phyloP scores from a whole-genome alignment of 352 stramenopile species.

The Pythium rishiriense region DNA sequence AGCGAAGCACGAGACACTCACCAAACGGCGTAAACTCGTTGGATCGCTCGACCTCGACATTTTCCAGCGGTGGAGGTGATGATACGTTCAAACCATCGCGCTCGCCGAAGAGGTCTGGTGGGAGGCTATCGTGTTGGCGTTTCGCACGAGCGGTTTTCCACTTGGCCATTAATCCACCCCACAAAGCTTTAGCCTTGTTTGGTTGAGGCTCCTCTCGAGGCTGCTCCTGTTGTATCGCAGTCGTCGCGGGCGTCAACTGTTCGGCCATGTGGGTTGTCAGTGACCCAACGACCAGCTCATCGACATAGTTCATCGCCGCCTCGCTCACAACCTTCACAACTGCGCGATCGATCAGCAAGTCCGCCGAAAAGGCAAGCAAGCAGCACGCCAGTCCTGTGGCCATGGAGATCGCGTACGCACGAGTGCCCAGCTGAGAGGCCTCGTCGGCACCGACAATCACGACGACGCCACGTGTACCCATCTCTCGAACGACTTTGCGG shows the following conservation, averaged over 20 bases:
- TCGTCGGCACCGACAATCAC: slow-evolving; percentile 4
- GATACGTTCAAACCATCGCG: too few species aligned
- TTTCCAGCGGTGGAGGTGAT: too few species aligned
- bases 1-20: slow-evolving; percentile 12
- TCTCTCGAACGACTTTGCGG: slow-evolving; percentile 16
- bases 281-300: slow-evolving; percentile 15
- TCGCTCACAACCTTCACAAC: slow-evolving; percentile 32
- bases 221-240: background rate
- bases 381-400: slow-evolving; percentile 31
- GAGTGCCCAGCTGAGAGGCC: slow-evolving; percentile 22
- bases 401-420: slow-evolving; percentile 28
- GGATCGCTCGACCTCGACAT: background rate
- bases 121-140: too few species aligned
- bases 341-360: slow-evolving; percentile 29
- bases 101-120: background rate
- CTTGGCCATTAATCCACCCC: slow-evolving; percentile 4
- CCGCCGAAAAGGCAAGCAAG: slow-evolving; percentile 28
- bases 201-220: too few species aligned
- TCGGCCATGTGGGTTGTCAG: background rate
- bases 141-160: background rate
- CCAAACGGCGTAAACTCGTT: slow-evolving; percentile 6
- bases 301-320: slow-evolving; percentile 18
- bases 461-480: slow-evolving; percentile 17
- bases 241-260: background rate
- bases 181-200: background rate